phyloP scores from a whole-genome alignment of 371 early-diverging fungal genomes.

The Rhizopus delemar region DNA sequence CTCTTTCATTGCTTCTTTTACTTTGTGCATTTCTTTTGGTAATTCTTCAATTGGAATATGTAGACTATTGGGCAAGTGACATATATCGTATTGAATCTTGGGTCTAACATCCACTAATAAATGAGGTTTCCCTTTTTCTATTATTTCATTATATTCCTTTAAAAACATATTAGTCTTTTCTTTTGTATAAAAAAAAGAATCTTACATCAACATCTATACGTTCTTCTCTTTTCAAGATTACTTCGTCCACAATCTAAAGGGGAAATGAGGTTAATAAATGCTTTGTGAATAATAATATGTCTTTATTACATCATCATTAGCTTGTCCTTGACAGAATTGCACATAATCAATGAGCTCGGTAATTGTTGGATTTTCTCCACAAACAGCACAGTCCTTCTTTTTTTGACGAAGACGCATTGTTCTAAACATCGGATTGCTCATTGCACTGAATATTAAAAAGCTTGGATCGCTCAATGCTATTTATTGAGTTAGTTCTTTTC shows the following conservation, averaged over 20 bases:
- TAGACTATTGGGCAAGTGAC: constrained; percentile 66
- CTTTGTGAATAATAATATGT: background rate
- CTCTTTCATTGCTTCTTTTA: constrained; percentile 32
- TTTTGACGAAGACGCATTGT: constrained; percentile 74
- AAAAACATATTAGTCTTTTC: background rate
- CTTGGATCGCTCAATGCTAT: constrained; percentile 52
- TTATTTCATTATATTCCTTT: constrained; percentile 43
- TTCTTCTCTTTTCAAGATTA: constrained; percentile 29
- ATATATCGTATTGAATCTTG: constrained; percentile 80
- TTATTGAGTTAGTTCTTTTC: background rate
- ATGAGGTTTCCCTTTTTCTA: constrained; percentile 49
- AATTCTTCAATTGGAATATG: constrained; percentile 59
- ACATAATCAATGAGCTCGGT: constrained; percentile 83
- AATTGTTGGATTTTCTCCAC: constrained; percentile 84
- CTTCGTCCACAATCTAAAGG: constrained; percentile 17
- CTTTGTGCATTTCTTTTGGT: constrained; percentile 40
- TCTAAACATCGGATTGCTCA: constrained; percentile 74
- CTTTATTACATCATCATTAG: constrained; percentile 69
- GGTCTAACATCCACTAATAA: constrained; percentile 89
- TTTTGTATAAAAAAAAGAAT: background rate
- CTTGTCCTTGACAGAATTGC: constrained; percentile 82
- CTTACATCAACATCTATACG: constrained; percentile 34
- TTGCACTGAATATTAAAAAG: constrained; percentile 80
- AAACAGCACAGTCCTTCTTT: constrained; percentile 77
- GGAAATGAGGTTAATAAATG: background rate